Evolutionary conservation across 1,139 yeast genomes (phyloP), one percentile per base, ranked within the genome.

Genomic region (Nakaseomyces kungkrabaensis): DNA sequence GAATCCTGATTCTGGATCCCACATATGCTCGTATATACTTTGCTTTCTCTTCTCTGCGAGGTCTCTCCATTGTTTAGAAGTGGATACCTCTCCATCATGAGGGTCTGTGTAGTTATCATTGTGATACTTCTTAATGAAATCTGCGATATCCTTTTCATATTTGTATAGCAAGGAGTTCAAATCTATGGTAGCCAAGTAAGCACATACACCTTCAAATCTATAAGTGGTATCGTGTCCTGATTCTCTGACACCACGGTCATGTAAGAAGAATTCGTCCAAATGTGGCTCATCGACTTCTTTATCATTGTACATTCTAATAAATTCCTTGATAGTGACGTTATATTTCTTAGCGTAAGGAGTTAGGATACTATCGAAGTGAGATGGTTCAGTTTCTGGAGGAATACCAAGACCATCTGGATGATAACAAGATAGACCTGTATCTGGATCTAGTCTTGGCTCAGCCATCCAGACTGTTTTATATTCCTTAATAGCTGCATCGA

Each of bases 211-310:
- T 69, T 90, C 97, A 50, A 92, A 72, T 61, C 98, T 75, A 65
- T 90, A 89, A 4, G 92, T 77, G 0, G 97, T 94, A 66, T 92
- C 98, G 66, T 92, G 98, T 1, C 98, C 98, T 43, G 95, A 84
- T 68, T 92, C 98, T 62, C 98, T 78, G 13, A 92, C 96, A 1
- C 96, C 97, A 54, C 97, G 77, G 67, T 92, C 98, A 65, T 92
- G 97, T 50, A 86, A 68, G 67, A 92, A 87, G 67, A 88, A 94
- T 56, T 81, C 89, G 62, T 92, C 98, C 51, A 92, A 73, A n/a
- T 74, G 80, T 0, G 96, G 95, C 60, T 88, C 97, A 9, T 69
- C 53, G 32, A 90, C 74, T 51, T 73, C 69, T 4, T 84, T 84
- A 46, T 72, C 68, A 61, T 92, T 88, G 69, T 90, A 92, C 65